Evolutionary conservation across 306 rosid species (phyloP).

Genomic region (Datisca glomerata): DNA sequence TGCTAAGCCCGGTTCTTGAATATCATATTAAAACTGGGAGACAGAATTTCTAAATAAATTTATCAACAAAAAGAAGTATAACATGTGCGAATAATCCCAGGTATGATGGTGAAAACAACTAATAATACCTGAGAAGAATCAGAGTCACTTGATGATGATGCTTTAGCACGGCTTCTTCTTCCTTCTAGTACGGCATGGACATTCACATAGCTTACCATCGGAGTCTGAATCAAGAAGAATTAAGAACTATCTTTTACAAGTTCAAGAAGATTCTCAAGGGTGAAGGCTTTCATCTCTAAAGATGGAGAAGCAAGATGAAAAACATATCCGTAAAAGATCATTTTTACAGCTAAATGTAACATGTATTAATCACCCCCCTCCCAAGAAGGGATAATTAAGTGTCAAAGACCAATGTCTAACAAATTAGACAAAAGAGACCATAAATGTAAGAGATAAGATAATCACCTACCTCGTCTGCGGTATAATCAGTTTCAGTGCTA

Average conservation of each 20-base stretch:
- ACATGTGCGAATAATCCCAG: no score
- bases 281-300: background rate
- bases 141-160: conserved; percentile 42
- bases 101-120: background rate
- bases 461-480: conserved; percentile 72
- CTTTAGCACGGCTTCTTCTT: conserved; percentile 73
- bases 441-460: background rate
- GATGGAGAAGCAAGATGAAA: background rate
- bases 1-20: no score
- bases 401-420: no score
- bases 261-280: background rate
- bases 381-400: no score
- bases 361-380: no score
- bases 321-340: background rate
- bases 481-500: conserved; percentile 70
- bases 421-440: no score
- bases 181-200: conserved; percentile 82
- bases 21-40: no score
- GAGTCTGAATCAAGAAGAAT: conserved; percentile 38
- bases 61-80: background rate
- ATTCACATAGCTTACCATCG: conserved; percentile 86
- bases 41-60: background rate
- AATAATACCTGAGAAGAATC: conserved; percentile 46
- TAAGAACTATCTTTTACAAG: background rate
- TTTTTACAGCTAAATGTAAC: background rate